Evolutionary conservation across 2,329 filamentous ascomycete species (phyloP), one percentile per base, ranked within the genome.

Genomic region (Grosmannia penicillata): DNA sequence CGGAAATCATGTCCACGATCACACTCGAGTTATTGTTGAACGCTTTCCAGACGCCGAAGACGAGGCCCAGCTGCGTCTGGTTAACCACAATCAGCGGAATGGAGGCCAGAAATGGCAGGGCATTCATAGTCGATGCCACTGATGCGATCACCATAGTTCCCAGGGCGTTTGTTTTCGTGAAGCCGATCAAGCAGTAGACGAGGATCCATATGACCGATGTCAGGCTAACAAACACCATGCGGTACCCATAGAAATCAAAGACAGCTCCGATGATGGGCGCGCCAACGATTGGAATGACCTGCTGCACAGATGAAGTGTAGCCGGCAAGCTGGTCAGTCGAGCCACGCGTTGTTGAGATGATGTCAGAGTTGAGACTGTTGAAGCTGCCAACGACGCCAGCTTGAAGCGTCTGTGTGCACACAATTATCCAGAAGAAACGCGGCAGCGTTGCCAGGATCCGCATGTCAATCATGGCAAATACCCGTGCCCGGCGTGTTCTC

Each of bases 21-120:
- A 51, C 49, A 19, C 47, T 51, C 18, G 45, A 48, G 28, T 47
- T 46, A 31, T 52, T 52, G 41, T 52, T 52, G 26, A 51, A 52
- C 2, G 47, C 44, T 41, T 51, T 51, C 50, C 49, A 52, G 30
- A 52, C 48, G 11, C 50, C 48, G 22, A 52, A 46, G 1, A 45
- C 48, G 1, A 51, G 49, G 8, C 50, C 49, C 6, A 52, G 41
- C 35, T 51, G 42, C 10, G 44, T 18, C 25, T 51, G 50, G 33
- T 38, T 44, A 1, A 46, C 43, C 2, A 49, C 47, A 23, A 52
- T 47, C 0, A 52, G 40, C 1, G 48, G 50, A 23, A 51, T 52
- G 1, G 49, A 51, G 4, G 45, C 49, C 5, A 51, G 17, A 22
- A 52, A 49, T 9, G 50, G 50, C 32, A 52, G 41, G 0, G 49